A percentile compares a stretch with the other conserved stretches of the same genome.
Evolutionary conservation across 371 early-diverging fungal species (phyloP).

Genomic region (Enterocytospora artemiae): DNA sequence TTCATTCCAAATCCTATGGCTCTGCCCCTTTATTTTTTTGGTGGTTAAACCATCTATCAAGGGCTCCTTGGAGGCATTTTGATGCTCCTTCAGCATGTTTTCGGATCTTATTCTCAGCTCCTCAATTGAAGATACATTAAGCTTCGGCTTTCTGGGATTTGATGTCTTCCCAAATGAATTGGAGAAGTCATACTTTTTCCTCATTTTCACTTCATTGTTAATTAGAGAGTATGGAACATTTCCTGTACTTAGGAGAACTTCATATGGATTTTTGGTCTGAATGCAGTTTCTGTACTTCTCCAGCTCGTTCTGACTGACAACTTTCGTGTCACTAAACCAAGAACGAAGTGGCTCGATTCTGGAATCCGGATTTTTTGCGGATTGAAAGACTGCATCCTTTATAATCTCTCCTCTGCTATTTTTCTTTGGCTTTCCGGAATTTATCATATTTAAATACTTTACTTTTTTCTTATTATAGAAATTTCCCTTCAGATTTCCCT

Average conservation of each 20-base stretch:
- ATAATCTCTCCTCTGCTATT: slow-evolving; percentile 77
- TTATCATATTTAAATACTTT: slow-evolving; percentile 51
- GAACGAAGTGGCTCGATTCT: slow-evolving; percentile 80
- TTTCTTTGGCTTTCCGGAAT: slow-evolving; percentile 65
- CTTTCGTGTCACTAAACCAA: slow-evolving; percentile 88
- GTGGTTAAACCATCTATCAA: background rate
- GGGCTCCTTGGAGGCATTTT: slow-evolving; percentile 5
- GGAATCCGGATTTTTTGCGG: slow-evolving; percentile 63
- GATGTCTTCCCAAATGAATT: slow-evolving; percentile 79
- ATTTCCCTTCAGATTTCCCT: slow-evolving; percentile 55
- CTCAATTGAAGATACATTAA: slow-evolving; percentile 63
- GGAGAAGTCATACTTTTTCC: slow-evolving; percentile 65
- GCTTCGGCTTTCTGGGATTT: slow-evolving; percentile 70
- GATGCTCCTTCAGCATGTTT: slow-evolving; percentile 61
- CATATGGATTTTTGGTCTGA: slow-evolving; percentile 69
- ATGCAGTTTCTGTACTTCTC: slow-evolving; percentile 64
- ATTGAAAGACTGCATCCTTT: slow-evolving; percentile 83
- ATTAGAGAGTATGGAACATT: slow-evolving; percentile 89
- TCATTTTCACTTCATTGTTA: slow-evolving; percentile 64
- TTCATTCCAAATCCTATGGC: slow-evolving; percentile 95
- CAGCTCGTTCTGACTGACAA: slow-evolving; percentile 67
- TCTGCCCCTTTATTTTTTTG: slow-evolving; percentile 80
- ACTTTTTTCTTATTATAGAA: slow-evolving; percentile 57
- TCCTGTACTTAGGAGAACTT: slow-evolving; percentile 78
- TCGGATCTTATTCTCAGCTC: slow-evolving; percentile 62